A percentile compares a stretch with the other conserved stretches of the same genome.
phyloP scores from a whole-genome alignment of 2,329 filamentous ascomycete genomes.

The Apiospora marii region DNA sequence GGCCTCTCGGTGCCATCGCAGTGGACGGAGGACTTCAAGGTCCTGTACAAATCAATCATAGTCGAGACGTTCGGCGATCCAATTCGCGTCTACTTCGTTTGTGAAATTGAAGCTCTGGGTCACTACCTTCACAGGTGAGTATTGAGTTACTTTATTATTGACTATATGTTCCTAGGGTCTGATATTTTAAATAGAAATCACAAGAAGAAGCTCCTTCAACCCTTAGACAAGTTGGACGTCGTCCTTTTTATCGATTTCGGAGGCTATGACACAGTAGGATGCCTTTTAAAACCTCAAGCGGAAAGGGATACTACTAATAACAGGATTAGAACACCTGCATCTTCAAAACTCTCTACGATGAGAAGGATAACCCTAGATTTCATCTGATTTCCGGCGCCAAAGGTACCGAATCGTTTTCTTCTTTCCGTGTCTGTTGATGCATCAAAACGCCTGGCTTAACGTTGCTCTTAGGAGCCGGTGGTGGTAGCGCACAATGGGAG shows the following conservation, averaged over 20 bases:
- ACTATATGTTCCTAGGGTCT: neutral
- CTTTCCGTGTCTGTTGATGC: no score
- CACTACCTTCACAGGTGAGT: slow-evolving; percentile 27
- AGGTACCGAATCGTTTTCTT: slow-evolving; percentile 20
- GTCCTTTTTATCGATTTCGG: slow-evolving; percentile 30
- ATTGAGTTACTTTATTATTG: no score
- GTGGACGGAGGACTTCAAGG: slow-evolving; percentile 31
- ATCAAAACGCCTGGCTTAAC: no score
- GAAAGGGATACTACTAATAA: neutral
- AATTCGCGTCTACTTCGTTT: slow-evolving; percentile 25
- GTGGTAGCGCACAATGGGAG: slow-evolving; percentile 30
- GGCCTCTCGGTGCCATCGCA: slow-evolving; percentile 31
- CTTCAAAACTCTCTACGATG: slow-evolving; percentile 26
- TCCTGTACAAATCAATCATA: slow-evolving; percentile 27
- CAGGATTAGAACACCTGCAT: slow-evolving; percentile 27
- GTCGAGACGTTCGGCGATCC: slow-evolving; percentile 22
- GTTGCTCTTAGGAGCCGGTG: slow-evolving; percentile 25
- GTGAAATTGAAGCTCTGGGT: slow-evolving; percentile 29
- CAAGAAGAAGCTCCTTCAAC: neutral
- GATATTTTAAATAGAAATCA: neutral
- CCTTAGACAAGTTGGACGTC: slow-evolving; percentile 18
- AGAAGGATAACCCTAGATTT: slow-evolving; percentile 25
- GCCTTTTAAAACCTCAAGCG: neutral
- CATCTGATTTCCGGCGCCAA: slow-evolving; percentile 26
- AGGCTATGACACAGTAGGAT: slow-evolving; percentile 30